phyloP scores from a whole-genome alignment of 2,329 filamentous ascomycete genomes.

The Elsinoe australis region DNA sequence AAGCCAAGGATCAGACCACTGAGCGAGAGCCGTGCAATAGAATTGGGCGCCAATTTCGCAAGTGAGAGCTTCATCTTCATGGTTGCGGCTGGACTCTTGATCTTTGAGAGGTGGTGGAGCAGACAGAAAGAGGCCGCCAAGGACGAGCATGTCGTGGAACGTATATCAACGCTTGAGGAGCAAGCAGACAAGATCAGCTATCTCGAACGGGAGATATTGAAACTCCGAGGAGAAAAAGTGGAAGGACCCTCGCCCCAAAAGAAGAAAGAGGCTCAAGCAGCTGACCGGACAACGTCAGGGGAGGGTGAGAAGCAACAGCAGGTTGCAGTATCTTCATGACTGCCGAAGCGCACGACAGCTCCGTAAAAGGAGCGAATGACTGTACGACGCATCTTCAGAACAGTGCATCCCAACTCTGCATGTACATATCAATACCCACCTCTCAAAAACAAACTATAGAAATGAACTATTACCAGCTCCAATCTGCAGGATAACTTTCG shows the following conservation, averaged over 20 bases:
- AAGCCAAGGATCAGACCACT: slow-evolving; percentile 55
- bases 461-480: too few relatives aligned
- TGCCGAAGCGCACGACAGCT: too few relatives aligned
- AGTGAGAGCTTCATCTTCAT: slow-evolving; percentile 59
- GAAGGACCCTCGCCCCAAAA: slow-evolving; percentile 32
- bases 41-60: slow-evolving; percentile 61
- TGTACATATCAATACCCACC: too few relatives aligned
- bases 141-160: slow-evolving; percentile 53
- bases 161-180: slow-evolving; percentile 51
- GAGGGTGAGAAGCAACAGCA: slow-evolving; percentile 22
- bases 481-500: too few relatives aligned
- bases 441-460: too few relatives aligned
- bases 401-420: too few relatives aligned
- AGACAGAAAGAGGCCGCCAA: slow-evolving; percentile 53
- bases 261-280: slow-evolving; percentile 25
- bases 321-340: background rate
- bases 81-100: slow-evolving; percentile 55
- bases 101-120: slow-evolving; percentile 55
- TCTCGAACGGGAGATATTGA: slow-evolving; percentile 31
- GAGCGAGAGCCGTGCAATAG: slow-evolving; percentile 60
- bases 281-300: slow-evolving; percentile 16
- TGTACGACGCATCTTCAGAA: background rate
- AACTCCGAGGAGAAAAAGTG: slow-evolving; percentile 29
- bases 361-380: slow-evolving; percentile 7
- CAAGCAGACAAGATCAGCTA: slow-evolving; percentile 11